Conservation (phyloP, 2,329 filamentous ascomycete genomes). For the Hypoxylon rubiginosum region DNA sequence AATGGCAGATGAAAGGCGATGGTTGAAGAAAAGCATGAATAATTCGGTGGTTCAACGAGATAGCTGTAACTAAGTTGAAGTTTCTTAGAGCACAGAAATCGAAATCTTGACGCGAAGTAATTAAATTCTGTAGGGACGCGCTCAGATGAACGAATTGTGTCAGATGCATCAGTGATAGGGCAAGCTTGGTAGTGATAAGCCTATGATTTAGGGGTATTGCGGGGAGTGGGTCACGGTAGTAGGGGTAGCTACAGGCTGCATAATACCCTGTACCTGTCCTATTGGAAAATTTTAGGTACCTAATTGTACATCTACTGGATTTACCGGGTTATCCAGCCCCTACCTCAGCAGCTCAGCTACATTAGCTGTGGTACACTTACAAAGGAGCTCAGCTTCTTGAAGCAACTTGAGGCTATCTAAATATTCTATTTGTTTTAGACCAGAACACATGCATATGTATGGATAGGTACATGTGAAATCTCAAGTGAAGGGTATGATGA, state of each 20-base stretch:
- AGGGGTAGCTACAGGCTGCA: neutral
- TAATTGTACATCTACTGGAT: neutral
- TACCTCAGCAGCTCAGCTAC: no score
- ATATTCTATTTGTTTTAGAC: neutral
- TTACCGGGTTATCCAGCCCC: neutral
- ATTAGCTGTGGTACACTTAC: neutral
- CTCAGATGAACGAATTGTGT: slow-evolving; percentile 8
- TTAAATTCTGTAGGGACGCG: slow-evolving; percentile 25
- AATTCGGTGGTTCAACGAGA: neutral
- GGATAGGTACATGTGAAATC: neutral
- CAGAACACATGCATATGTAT: neutral
- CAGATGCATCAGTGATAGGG: slow-evolving; percentile 17
- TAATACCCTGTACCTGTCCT: neutral
- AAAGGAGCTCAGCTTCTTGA: neutral
- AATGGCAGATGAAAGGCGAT: neutral
- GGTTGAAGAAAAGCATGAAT: slow-evolving; percentile 7
- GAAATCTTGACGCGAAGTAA: slow-evolving; percentile 27
- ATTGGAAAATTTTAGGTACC: neutral
- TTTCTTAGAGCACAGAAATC: slow-evolving; percentile 5
- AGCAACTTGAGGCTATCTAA: neutral
- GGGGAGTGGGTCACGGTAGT: neutral
- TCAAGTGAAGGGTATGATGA: neutral
- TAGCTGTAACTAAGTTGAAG: neutral
- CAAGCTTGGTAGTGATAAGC: neutral
- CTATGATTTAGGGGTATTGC: neutral